These are phyloP conservation scores for Alternaria triticina DNA, from an alignment of 2,329 filamentous ascomycete species.

Conservation along the genomic window DNA sequence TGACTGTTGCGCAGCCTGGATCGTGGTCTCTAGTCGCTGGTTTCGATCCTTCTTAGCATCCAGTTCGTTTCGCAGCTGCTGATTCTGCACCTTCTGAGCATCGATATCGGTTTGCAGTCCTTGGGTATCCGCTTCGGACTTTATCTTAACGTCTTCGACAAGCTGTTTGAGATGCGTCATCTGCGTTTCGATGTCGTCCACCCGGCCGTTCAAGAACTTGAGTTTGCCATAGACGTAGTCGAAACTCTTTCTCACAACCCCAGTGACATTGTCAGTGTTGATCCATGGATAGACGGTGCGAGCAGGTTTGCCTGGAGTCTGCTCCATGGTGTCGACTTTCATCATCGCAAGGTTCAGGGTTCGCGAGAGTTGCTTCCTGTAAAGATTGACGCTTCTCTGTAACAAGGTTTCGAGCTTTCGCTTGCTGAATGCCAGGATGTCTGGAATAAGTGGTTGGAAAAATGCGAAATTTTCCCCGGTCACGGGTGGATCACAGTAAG, in stretches of 20 bases:
- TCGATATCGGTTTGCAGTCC: not conserved
- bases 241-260: not conserved
- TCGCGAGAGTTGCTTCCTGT: not conserved
- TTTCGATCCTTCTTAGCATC: too few relatives aligned
- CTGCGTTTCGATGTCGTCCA: not conserved
- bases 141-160: not conserved
- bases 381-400: not conserved
- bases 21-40: too few relatives aligned
- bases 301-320: not conserved
- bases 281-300: not conserved
- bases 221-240: not conserved
- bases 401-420: not conserved
- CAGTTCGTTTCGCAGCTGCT: too few relatives aligned
- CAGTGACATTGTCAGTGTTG: not conserved
- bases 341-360: not conserved
- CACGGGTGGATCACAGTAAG: not conserved
- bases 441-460: not conserved
- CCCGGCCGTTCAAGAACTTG: not conserved
- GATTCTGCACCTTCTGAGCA: not conserved
- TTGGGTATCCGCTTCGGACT: not conserved
- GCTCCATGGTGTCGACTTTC: not conserved
- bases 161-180: not conserved
- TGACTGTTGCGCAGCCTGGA: too few relatives aligned
- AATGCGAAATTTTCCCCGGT: not conserved
- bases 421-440: not conserved